Base-by-base conservation (phyloP, 1,284 basidiomycete species). In the Trametes versicolor region DNA sequence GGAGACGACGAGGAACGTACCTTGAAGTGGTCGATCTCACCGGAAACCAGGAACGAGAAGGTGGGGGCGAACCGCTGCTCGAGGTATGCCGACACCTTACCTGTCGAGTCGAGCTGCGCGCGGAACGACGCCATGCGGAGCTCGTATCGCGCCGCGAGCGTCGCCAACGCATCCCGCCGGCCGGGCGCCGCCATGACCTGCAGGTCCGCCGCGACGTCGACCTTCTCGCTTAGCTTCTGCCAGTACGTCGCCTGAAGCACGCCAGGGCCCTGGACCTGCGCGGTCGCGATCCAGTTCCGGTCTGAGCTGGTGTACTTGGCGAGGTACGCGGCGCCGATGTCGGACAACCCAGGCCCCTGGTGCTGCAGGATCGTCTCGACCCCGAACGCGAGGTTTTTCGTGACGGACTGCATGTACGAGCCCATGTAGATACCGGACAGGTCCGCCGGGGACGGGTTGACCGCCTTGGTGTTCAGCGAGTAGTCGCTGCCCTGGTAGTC, bases 11-110 rank as follows among this genome's bases (percentile, higher is more conserved):
- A 62, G 6, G 3, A 0, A 75, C 84, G 72, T 71, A 94, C 95
- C 88, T 97, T 98, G 83, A 95, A 92, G 86, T 99, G 97, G 79
- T 99, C 98, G 71, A 99, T 96, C 85, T 99, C 97, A 17, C 98
- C 97, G 19, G 94, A 89, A 67, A 99, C 90, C 71, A 97, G 82
- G 85, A 99, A 97, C 5, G 95, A 90, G 75, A 99, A 98, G 13
- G 94, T 91, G 10, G 98, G 98, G 25, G 95, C 95, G 78, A 99
- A 94, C 63, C 96, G 88, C 79, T 99, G 97, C 81, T 99, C 98
- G 53, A 99, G 88, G 73, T 98, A 81, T 69, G 96, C 96, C 58
- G 95, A 94, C 54, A 99, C 92, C 81, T 99, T 99, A 63, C 96
- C 96, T 41, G 90, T 92, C 58, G 92, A 94, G 77, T 98, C 97